Evolutionary conservation across 306 rosid genomes (phyloP), one percentile per base, ranked within the genome.

Genomic region (Leucaena leucocephala): DNA sequence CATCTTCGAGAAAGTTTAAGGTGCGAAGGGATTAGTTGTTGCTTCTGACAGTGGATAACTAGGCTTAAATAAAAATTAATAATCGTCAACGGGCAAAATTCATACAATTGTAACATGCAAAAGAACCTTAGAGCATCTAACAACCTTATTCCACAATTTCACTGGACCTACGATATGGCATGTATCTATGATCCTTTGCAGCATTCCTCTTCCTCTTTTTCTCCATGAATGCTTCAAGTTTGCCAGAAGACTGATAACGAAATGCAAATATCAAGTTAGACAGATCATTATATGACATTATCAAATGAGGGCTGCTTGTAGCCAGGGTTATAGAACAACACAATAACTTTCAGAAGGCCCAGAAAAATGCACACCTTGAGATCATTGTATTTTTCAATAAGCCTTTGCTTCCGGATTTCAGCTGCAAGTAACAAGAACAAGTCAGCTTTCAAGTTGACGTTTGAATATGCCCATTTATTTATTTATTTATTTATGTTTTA

Each of bases 141-240:
- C 76, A 42, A 72, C 66, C 58, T 74, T 40, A 86, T 61, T 86
- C 78, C 48, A 16, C 36, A 6, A 76, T 66, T 59, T 78, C 89
- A 59, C 42, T 70, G 52, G 91, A 73, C 80, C 91, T 89, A 48
- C 91, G 88, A 68, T 94, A 92, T 36, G 98, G 97, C 90, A 94
- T 80, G 86, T 78, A 85, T 84, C 85, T 84, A 36, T 83, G 97
- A 76, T 94, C 90, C 88, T 91, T 94, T 4, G 97, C 82, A 49
- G 97, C 95, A 85, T 94, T 94, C 84, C 90, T 94, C 88, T 77
- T 87, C 84, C 97, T 88, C 87, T 80, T 88, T 78, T 89, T 92
- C 86, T 89, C 91, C 45, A 94, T 63, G 72, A 77, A 94, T 50
- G 92, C 35, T 62, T 88, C 91, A 21, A 94, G 97, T 85, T 91